These are phyloP conservation scores for Tricladium varicosporioides DNA, from an alignment of 2,329 filamentous ascomycete genomes.

Conservation along the genomic window DNA sequence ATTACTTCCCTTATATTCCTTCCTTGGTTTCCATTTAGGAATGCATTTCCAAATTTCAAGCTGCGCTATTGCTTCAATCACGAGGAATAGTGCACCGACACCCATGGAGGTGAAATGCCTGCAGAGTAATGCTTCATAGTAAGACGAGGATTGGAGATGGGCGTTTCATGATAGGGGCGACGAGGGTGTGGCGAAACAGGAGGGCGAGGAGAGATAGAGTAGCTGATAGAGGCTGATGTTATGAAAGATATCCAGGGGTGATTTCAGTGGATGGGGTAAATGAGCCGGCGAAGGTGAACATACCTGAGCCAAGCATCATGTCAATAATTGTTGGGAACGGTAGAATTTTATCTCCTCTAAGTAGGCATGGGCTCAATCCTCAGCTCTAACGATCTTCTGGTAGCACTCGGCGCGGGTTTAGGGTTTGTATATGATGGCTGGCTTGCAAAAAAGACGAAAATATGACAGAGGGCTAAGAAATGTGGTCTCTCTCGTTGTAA, in stretches of 20 bases:
- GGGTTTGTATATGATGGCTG: slow-evolving; percentile 47
- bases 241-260: slow-evolving; percentile 38
- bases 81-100: slow-evolving; percentile 53
- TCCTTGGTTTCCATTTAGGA: slow-evolving; percentile 43
- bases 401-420: slow-evolving; percentile 56
- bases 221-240: slow-evolving; percentile 40
- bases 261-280: slow-evolving; percentile 52
- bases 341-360: slow-evolving; percentile 45
- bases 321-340: slow-evolving; percentile 50
- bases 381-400: slow-evolving; percentile 53
- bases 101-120: slow-evolving; percentile 59
- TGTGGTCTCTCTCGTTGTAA: slow-evolving; percentile 43
- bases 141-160: slow-evolving; percentile 46
- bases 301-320: slow-evolving; percentile 50
- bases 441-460: slow-evolving; percentile 56
- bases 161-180: slow-evolving; percentile 46
- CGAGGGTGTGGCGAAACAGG: slow-evolving; percentile 49
- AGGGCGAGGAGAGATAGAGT: slow-evolving; percentile 47
- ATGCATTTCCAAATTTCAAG: slow-evolving; percentile 47
- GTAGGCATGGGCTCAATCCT: slow-evolving; percentile 52
- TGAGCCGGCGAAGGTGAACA: slow-evolving; percentile 56
- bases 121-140: slow-evolving; percentile 51
- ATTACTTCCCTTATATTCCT: slow-evolving; percentile 30
- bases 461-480: slow-evolving; percentile 48
- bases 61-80: slow-evolving; percentile 52